phyloP scores from a whole-genome alignment of 2,329 filamentous ascomycete species.

The Colletotrichum trifolii region DNA sequence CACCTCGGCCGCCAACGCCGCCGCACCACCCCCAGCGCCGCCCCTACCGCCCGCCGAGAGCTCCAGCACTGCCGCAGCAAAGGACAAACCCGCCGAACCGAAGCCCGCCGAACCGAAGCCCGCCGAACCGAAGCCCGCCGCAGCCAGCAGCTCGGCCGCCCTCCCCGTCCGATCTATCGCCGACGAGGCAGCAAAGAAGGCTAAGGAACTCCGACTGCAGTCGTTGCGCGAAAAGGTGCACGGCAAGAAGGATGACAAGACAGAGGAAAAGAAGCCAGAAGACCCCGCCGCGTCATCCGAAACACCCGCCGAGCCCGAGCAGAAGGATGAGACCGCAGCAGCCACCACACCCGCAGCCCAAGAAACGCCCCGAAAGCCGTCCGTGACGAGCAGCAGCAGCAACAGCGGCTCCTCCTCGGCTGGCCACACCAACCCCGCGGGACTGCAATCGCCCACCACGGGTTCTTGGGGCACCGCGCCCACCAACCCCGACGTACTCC shows the following conservation, averaged over 20 bases:
- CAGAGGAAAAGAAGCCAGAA: slow-evolving; percentile 38
- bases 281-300: slow-evolving; percentile 13
- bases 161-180: slow-evolving; percentile 66
- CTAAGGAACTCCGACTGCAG: slow-evolving; percentile 68
- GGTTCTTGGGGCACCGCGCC: slow-evolving; percentile 51
- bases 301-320: slow-evolving; percentile 20
- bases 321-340: slow-evolving; percentile 13
- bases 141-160: slow-evolving; percentile 43
- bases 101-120: slow-evolving; percentile 38
- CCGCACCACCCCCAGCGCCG: slow-evolving; percentile 44
- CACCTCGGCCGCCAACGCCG: slow-evolving; percentile 24
- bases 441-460: slow-evolving; percentile 58
- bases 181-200: slow-evolving; percentile 74
- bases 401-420: slow-evolving; percentile 2
- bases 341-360: slow-evolving; percentile 3
- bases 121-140: slow-evolving; percentile 36
- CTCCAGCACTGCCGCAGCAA: slow-evolving; percentile 14
- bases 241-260: slow-evolving; percentile 52
- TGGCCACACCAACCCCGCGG: slow-evolving; percentile 37
- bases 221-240: slow-evolving; percentile 66
- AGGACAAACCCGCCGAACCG: slow-evolving; percentile 42
- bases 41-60: slow-evolving; percentile 41
- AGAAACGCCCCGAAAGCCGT: slow-evolving; percentile 30
- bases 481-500: slow-evolving; percentile 39
- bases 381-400: slow-evolving; percentile 9